Conservation (phyloP, 805 yeast genomes). For the Saturnispora kantuleensis region DNA sequence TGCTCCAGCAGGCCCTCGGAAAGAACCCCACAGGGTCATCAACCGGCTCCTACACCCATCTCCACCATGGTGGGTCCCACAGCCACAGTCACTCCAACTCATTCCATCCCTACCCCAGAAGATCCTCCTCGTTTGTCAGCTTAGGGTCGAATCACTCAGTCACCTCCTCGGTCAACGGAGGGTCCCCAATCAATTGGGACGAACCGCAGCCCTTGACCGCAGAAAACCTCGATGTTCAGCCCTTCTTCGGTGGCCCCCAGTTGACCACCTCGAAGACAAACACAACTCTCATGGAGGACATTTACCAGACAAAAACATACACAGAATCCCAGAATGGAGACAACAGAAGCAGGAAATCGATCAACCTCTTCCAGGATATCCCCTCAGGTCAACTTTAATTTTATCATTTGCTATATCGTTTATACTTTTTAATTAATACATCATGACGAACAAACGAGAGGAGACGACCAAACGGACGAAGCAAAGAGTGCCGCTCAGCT, state of each 20-base stretch:
- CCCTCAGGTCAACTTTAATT: neutral
- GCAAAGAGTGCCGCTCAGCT: too few relatives aligned
- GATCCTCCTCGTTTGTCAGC: conserved; percentile 19
- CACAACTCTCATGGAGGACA: conserved; percentile 26
- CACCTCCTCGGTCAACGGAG: conserved; percentile 20
- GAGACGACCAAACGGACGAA: too few relatives aligned
- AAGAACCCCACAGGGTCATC: conserved; percentile 24
- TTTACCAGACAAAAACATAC: conserved; percentile 25
- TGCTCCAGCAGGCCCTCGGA: conserved; percentile 12
- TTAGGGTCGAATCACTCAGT: conserved; percentile 20
- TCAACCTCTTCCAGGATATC: neutral
- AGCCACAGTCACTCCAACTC: conserved; percentile 19
- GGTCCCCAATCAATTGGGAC: conserved; percentile 19
- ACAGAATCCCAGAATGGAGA: conserved; percentile 16
- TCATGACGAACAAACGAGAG: too few relatives aligned
- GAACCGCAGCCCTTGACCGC: conserved; percentile 21
- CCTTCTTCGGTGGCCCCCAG: conserved; percentile 15
- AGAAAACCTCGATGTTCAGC: conserved; percentile 15
- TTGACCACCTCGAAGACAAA: conserved; percentile 25
- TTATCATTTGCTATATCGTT: neutral
- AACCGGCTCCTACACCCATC: conserved; percentile 15
- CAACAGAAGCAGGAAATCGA: conserved; percentile 1
- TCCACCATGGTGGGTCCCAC: conserved; percentile 16
- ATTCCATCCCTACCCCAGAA: conserved; percentile 18
- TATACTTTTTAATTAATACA: neutral